Percentiles rank a stretch among this genome's conserved stretches.
Evolutionary conservation across 176 grass and related monocot species (phyloP).

Genomic region (Musa beccarii): DNA sequence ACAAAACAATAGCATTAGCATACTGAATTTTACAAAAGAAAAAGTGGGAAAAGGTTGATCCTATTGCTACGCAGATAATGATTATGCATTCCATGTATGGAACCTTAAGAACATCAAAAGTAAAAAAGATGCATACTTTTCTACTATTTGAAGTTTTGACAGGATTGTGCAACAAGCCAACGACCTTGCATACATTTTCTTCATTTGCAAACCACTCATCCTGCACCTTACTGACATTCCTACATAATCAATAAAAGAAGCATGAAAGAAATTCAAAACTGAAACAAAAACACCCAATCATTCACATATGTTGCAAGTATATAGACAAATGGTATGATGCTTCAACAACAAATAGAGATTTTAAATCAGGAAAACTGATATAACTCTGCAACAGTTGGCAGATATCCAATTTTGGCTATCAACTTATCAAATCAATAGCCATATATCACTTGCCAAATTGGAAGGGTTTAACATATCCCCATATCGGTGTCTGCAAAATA

Average conservation of each 20-base stretch:
- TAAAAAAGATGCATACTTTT: background rate
- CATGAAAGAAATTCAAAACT: background rate
- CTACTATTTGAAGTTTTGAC: background rate
- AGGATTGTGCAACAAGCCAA: conserved; percentile 3
- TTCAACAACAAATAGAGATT: too few relatives aligned
- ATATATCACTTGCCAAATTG: too few relatives aligned
- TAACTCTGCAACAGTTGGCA: background rate
- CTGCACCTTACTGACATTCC: conserved; percentile 13
- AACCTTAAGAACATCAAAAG: background rate
- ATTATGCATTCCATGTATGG: background rate
- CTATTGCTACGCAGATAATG: background rate
- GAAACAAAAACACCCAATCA: background rate
- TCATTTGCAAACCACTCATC: conserved; percentile 28
- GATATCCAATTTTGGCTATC: background rate
- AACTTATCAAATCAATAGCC: background rate
- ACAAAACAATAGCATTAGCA: background rate
- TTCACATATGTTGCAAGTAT: background rate
- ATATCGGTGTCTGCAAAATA: too few relatives aligned
- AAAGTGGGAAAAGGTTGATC: too few relatives aligned
- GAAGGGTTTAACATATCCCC: too few relatives aligned
- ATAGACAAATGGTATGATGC: background rate
- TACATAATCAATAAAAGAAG: background rate
- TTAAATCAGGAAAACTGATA: too few relatives aligned
- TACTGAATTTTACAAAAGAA: too few relatives aligned
- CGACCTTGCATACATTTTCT: background rate